Base-by-base conservation (phyloP, 371 early-diverging fungal genomes). In the Mortierella sp. region DNA sequence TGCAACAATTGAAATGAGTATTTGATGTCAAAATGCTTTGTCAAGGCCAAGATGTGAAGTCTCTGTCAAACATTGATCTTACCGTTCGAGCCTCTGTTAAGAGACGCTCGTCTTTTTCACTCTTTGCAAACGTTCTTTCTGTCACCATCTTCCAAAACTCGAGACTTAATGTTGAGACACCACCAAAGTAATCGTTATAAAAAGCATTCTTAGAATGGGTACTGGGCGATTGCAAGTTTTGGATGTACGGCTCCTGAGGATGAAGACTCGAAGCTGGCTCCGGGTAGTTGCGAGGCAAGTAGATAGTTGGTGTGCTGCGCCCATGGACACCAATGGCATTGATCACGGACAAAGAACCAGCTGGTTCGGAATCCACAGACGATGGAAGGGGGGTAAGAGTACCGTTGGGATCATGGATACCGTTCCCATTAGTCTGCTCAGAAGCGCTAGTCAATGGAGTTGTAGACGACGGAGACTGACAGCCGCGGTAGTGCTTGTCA, bases 71-170 rank as follows among this genome's bases (percentile, higher is more conserved):
- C 34, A 34, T 34, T 34, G 10, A 23, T 23, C 61, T 58, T 61
- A 81, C 80, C 19, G 78, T 82, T 62, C 85, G 81, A 1, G 87
- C 87, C n/a, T 82, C 80, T 19, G 70, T 57, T 28, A 86, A 62
- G 57, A 86, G 69, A 9, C 63, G 69, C 55, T 88, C 87, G 48
- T 85, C 86, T 41, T 80, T 74, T 60, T 88, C 86, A 28, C 84
- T 80, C 48, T 81, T 83, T 34, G 84, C 88, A 79, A 88, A 89
- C 6, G 70, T 71, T 43, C 71, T 67, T 14, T 64, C 73, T 14
- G 83, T 80, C 38, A 87, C 84, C 61, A 81, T 58, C 47, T 81
- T 81, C 87, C 88, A 88, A 16, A 89, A 72, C 47, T 78, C 73
- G 49, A 76, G 72, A 30, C 81, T 76, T 27, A 82, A 13, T 7